Base-by-base conservation (phyloP, 2,329 filamentous ascomycete species). In the Paraphoma sp. region DNA sequence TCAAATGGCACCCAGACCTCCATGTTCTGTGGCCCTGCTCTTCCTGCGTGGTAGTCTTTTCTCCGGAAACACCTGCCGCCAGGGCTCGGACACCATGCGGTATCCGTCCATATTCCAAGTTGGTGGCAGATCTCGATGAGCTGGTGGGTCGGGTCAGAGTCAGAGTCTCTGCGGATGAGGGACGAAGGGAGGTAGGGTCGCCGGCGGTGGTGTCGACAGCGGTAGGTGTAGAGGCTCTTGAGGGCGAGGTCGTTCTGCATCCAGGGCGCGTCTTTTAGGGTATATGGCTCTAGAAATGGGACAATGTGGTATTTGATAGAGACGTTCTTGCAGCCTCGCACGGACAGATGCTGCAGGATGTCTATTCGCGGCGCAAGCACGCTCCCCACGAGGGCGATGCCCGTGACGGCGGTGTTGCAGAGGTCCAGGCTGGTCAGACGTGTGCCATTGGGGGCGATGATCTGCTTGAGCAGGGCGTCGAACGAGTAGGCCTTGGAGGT, bases 1-100 rank as follows among this genome's bases (percentile, higher is more conserved):
- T 87, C 84, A 63, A 86, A 86, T 4, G 86, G 84, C n/a, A 86
- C 84, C 84, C 84, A 87, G 6, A 86, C 84, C 64, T 86, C 84
- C 38, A 81, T 78, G 16, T 82, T 82, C 43, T 83, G 82, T 47
- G 84, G 82, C 0, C 82, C 82, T 48, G 81, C 82, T 48, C 84
- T 79, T 70, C 83, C 82, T 10, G 81, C 79, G 48, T 85, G 83
- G 70, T 87, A 87, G 31, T 84, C 83, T 58, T 83, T 81, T 59
- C 84, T 73, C 53, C 84, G 77, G 60, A 82, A 84, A 66, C 84
- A 87, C 57, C 84, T 76, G 30, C 81, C 81, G 12, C 83, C 84
- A 0, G 84, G 84, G 4, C 82, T 86, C 14, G 84, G 84, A 66
- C 84, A 87, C 84, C 84, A 86, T 23, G 83, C 83, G 3, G 84